Base-by-base conservation (phyloP, 2,329 filamentous ascomycete species). In the Ilyonectria mors-panacis region DNA sequence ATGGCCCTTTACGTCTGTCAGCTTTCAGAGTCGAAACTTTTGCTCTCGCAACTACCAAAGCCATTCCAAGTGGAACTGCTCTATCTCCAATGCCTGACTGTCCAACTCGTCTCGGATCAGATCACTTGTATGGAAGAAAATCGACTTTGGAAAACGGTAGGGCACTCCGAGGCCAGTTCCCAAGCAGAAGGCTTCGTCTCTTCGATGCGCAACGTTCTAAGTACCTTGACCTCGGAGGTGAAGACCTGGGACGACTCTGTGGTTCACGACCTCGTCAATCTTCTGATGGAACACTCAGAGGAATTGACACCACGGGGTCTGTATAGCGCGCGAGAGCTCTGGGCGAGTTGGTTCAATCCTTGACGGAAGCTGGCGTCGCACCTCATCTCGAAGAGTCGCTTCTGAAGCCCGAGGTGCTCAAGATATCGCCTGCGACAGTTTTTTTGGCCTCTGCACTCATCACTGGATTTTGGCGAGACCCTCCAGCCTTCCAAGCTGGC, bases 1-100 rank as follows among this genome's bases (percentile, higher is more conserved):
- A 93, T 97, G 83, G 89, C 92, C 1, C 85, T 92, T 55, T 97
- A 94, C 77, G 87, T 89, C 0, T 84, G 85, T 6, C 86, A 86
- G 55, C 77, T 96, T 0, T 77, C 94, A 0, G 75, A 79, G 1
- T 78, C 80, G 3, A 80, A 81, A 0, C 71, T 86, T 10, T 72
- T 82, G 2, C 62, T 86, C 1, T 71, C 81, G 0, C 72, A 78
- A 0, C 68, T 88, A 0, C 81, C 86, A 0, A 73, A 76, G 2
- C 75, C 81, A 2, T 80, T 82, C 21, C 84, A 85, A 58, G 78
- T 85, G 9, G 86, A 90, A 62, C 73, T 89, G 1, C 59, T 91
- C 1, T 85, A 86, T 67, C 79, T 86, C 1, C 81, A 90, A 5
- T 82, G 80, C 45, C 74, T 91, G 9, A 86, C 86, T 2, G 76